A percentile compares a stretch with the other conserved stretches of the same genome.
These are phyloP conservation scores for Eryngium alpinum DNA, from an alignment of 140 eudicot species.

Conservation along the genomic window DNA sequence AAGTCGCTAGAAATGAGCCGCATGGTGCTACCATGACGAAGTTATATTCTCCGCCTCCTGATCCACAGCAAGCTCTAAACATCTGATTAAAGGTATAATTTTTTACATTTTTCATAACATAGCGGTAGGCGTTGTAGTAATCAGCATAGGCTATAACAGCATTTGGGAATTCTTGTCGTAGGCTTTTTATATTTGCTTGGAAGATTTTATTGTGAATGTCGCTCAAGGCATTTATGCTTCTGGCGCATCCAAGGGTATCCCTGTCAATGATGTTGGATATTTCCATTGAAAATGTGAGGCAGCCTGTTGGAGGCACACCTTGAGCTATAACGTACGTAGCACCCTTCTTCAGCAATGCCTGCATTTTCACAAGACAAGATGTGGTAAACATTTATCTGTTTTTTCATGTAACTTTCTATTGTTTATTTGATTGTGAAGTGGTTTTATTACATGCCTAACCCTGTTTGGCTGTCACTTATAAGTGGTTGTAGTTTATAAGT, in stretches of 20 bases:
- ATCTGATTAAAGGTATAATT: conserved; percentile 52
- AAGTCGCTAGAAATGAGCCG: conserved; percentile 52
- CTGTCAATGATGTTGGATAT: conserved; percentile 42
- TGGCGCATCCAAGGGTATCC: conserved; percentile 60
- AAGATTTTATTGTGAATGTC: conserved; percentile 52
- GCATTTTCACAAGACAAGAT: background rate
- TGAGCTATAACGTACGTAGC: conserved; percentile 64
- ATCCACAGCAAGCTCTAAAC: conserved; percentile 72
- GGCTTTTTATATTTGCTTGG: conserved; percentile 32
- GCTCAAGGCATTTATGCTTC: conserved; percentile 41
- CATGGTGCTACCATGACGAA: conserved; percentile 45
- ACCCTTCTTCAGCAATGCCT: conserved; percentile 62
- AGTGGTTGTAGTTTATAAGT: no score
- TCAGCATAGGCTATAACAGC: conserved; percentile 60
- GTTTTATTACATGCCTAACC: background rate
- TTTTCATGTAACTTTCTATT: background rate
- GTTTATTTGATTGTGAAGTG: background rate
- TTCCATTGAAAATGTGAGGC: conserved; percentile 69
- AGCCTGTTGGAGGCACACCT: conserved; percentile 79
- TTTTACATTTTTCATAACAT: conserved; percentile 36
- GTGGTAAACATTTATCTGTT: background rate
- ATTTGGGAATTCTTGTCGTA: conserved; percentile 40
- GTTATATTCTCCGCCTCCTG: conserved; percentile 49
- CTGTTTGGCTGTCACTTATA: no score
- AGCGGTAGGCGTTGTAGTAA: conserved; percentile 49